Evolutionary conservation across 257 asterid species (phyloP).

Genomic region (Solanum sparsipilum): DNA sequence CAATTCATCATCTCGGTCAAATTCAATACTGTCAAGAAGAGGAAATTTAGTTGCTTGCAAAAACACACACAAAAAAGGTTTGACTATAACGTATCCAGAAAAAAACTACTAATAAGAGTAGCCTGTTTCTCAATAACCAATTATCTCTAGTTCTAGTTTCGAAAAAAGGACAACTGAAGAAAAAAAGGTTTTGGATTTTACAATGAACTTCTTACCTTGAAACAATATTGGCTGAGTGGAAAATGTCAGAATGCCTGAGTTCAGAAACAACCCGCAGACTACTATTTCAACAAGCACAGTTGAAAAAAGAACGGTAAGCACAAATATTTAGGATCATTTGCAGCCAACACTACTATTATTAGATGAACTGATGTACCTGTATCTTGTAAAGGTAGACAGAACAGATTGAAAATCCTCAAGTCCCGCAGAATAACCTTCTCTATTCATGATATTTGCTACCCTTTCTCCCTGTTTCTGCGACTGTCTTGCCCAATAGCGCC

Average conservation of each 20-base stretch:
- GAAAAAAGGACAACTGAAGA: too few species aligned
- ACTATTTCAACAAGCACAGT: conserved; percentile 22
- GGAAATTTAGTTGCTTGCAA: background rate
- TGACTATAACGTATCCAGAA: background rate
- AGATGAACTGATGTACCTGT: conserved; percentile 31
- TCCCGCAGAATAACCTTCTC: conserved; percentile 53
- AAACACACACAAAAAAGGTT: background rate
- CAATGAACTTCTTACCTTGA: conserved; percentile 41
- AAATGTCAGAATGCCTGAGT: conserved; percentile 74
- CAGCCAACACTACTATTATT: background rate
- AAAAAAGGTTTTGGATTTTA: too few species aligned
- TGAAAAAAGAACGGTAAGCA: conserved; percentile 4
- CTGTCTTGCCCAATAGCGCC: conserved; percentile 43
- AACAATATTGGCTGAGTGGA: conserved; percentile 74
- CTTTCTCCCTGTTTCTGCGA: conserved; percentile 32
- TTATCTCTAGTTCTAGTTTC: background rate
- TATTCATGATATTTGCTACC: conserved; percentile 18
- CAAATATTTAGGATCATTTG: background rate
- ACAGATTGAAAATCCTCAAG: conserved; percentile 68
- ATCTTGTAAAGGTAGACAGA: conserved; percentile 59
- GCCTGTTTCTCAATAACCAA: background rate
- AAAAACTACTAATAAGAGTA: background rate
- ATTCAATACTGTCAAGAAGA: conserved; percentile 55
- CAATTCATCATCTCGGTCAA: conserved; percentile 73
- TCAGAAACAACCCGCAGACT: conserved; percentile 76